A percentile compares a stretch with the other conserved stretches of the same genome.
These are phyloP conservation scores for Vitis vinifera DNA, from an alignment of 164 flowering plant genomes.

Conservation along the genomic window ASM3070453v1 NC_081805.1:24322501-24323000, in stretches of 20 bases:
- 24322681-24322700: no score
- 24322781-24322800: constrained; percentile 47
- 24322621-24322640: no score
- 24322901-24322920: constrained; percentile 57
- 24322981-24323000: constrained; percentile 49
- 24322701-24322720: no score
- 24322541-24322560: no score
- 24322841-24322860: constrained; percentile 69
- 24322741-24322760: not conserved
- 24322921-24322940: constrained; percentile 54
- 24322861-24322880: constrained; percentile 65
- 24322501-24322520: no score
- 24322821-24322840: constrained; percentile 56
- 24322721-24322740: not conserved
- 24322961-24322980: constrained; percentile 49
- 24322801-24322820: constrained; percentile 29
- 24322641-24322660: no score
- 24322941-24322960: constrained; percentile 54
- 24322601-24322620: no score
- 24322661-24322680: no score
- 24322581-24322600: no score
- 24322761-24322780: not conserved
- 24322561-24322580: no score
- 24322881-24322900: constrained; percentile 52
- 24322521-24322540: no score